A percentile compares a stretch with the other conserved stretches of the same genome.
Conservation (phyloP, 2,329 filamentous ascomycete genomes). For the Apiospora phragmitis region DNA sequence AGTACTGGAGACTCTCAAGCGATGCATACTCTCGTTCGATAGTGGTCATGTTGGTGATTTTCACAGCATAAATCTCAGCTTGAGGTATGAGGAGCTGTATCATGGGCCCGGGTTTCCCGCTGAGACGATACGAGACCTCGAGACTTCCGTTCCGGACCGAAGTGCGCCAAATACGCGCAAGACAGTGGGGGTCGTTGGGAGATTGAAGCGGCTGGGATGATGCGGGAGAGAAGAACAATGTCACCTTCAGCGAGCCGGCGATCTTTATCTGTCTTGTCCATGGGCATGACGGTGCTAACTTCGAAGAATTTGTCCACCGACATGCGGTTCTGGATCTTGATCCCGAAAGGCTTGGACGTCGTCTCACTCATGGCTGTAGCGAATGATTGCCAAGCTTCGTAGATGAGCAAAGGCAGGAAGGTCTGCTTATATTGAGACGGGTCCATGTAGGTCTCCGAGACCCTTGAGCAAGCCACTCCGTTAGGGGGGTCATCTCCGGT, state of each 20-base stretch:
- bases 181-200: conserved; percentile 70
- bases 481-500: conserved; percentile 82
- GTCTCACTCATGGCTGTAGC: conserved; percentile 87
- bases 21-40: conserved; percentile 95
- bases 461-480: conserved; percentile 69
- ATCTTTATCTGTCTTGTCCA: conserved; percentile 66
- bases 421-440: conserved; percentile 81
- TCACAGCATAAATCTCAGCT: conserved; percentile 70
- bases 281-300: conserved; percentile 79
- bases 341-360: conserved; percentile 76
- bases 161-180: conserved; percentile 80
- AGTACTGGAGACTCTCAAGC: conserved; percentile 87
- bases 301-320: conserved; percentile 93
- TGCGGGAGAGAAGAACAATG: conserved; percentile 79
- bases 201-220: conserved; percentile 68
- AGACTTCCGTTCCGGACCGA: conserved; percentile 78
- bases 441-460: conserved; percentile 76
- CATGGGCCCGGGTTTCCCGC: conserved; percentile 64
- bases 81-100: conserved; percentile 67
- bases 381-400: conserved; percentile 95
- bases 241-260: conserved; percentile 79
- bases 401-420: conserved; percentile 85
- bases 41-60: conserved; percentile 90
- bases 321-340: conserved; percentile 84
- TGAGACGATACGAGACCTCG: conserved; percentile 84